Base-by-base conservation (phyloP, 2,329 filamentous ascomycete species). In the Monosporascus sp. region DNA sequence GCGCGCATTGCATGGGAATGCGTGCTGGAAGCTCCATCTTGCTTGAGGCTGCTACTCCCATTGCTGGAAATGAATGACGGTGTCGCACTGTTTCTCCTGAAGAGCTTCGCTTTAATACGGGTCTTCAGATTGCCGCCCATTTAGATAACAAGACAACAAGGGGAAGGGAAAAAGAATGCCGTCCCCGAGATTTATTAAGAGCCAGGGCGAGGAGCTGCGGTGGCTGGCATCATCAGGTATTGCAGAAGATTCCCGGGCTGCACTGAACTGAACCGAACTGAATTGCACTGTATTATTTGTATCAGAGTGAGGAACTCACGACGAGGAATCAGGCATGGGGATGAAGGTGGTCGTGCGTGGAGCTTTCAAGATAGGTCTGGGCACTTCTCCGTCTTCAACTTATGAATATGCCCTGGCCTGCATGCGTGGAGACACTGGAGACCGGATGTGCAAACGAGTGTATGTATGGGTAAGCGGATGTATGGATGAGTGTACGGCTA, bases 101-200 rank as follows among this genome's bases (percentile, higher is more conserved):
- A 66, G 55, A 79, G 72, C 57, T 71, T 75, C 60, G 74, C 74
- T 64, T 73, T 72, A 61, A 79, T 70, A 57, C 74, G 75, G 57
- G 75, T 71, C 60, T 68, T 72, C 52, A 79, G 63, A 57, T 77
- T 74, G 54, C 43, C 43, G 15, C 73, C 74, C 75, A 78, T 77
- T 51, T 59, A 45, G 43, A 45, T 17, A 44, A 20, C n/a, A 24
- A 24, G 15, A 11, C 15, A 31, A 11, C 20, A 24, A 24, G 11
- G 9, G 20, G 43, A n/a, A 31, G 20, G 2, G 43, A 25, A 44
- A 24, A 17, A 4, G 43, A 25, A 14, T 14, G n/a, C 5, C n/a
- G 41, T 15, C 17, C 18, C 41, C 20, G 20, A 24, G 43, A 15
- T 15, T 27, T 24, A 27, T 31, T 17, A 18, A 15, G 14, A 45